phyloP scores from a whole-genome alignment of 495 filamentous ascomycete species.

The Neurospora tetrasperma region DNA sequence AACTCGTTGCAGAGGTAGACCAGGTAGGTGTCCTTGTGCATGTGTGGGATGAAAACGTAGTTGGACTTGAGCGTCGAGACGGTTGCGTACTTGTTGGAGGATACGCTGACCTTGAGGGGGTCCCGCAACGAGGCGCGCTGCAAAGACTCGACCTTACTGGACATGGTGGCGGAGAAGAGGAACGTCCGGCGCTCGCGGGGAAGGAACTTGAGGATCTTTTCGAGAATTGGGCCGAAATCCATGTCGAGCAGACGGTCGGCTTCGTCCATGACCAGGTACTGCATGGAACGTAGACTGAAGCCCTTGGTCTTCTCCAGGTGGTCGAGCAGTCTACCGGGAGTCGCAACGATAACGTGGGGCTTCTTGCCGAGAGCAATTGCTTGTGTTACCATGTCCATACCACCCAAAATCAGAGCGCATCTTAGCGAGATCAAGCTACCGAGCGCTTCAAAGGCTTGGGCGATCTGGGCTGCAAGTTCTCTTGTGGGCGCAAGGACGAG shows the following conservation, averaged over 20 bases:
- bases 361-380: constrained; percentile 82
- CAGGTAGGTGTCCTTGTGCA: constrained; percentile 85
- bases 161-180: constrained; percentile 92
- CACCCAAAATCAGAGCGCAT: constrained; percentile 73
- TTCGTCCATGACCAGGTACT: constrained; percentile 91
- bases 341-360: constrained; percentile 81
- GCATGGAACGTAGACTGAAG: constrained; percentile 63
- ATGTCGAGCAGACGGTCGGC: constrained; percentile 83
- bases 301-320: constrained; percentile 96
- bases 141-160: constrained; percentile 80
- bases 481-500: constrained; percentile 85
- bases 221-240: constrained; percentile 85
- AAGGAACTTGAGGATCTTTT: constrained; percentile 86
- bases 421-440: constrained; percentile 74
- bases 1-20: constrained; percentile 78
- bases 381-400: constrained; percentile 91
- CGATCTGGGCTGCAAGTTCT: constrained; percentile 86
- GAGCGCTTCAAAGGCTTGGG: constrained; percentile 70
- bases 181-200: constrained; percentile 73
- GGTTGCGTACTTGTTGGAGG: constrained; percentile 70
- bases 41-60: constrained; percentile 78
- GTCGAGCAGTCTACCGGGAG: constrained; percentile 81
- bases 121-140: constrained; percentile 79
- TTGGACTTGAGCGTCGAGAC: constrained; percentile 74
- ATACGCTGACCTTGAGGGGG: constrained; percentile 64